Base-by-base conservation (phyloP, 306 rosid genomes). In the Albizia julibrissin region DNA sequence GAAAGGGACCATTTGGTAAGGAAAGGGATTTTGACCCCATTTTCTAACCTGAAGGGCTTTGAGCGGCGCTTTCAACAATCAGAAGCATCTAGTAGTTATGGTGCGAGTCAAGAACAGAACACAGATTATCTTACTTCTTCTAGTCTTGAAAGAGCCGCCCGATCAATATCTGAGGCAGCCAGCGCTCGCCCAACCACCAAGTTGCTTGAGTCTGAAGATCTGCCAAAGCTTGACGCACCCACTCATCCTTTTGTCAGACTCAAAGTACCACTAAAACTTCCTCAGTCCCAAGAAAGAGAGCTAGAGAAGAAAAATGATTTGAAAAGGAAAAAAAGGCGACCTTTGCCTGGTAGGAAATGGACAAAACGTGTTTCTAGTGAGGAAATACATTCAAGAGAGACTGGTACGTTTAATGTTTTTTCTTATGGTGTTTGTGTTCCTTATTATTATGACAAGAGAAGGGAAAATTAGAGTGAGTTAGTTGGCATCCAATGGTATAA, bases 1-100 rank as follows among this genome's bases (percentile, higher is more conserved):
- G 99, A 95, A 91, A 89, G 98, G 87, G 99, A 95, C 88, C 96
- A 93, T 59, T 84, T 93, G 76, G 89, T 95, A 61, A 89, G 97
- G 72, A 93, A 89, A 84, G 99, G 99, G 85, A 81, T 95, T 76
- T 88, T 95, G 50, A 93, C 99, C 71, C 99, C 99, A 67, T 95
- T 95, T 84, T 98, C 94, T 86, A 91, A 87, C 91, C 87, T 95
- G 52, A 93, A 84, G 87, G 99, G 99, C 76, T 93, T 92, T 86
- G 98, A 92, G 78, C 99, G 98, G 24, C 82, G 96, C 39, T 72
- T 92, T 84, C 91, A 93, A 83, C 90, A 89, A 58, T 85, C 84
- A 8, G 89, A 88, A 81, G 74, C 93, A 76, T 90, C 92, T 75
- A 84, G 74, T 71, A 83, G 89, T 80, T 79, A 19, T 76, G 72